phyloP scores from a whole-genome alignment of 768 basidiomycete species.

The Mrakia blollopis region DNA sequence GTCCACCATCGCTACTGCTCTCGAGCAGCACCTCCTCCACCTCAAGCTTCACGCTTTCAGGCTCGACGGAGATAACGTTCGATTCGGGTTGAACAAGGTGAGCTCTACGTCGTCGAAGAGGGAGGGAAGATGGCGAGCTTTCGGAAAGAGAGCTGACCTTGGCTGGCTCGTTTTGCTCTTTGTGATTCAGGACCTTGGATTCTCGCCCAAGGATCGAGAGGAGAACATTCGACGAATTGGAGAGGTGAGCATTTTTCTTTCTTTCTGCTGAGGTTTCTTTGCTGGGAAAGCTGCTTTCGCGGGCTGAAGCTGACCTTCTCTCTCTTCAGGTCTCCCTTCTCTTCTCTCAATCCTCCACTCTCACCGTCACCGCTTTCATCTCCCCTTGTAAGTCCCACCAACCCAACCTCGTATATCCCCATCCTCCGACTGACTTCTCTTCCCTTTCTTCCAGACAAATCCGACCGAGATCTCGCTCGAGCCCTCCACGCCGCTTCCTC shows the following conservation, averaged over 20 bases:
- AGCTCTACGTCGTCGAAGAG: constrained; percentile 11
- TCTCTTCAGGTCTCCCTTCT: constrained; percentile 78
- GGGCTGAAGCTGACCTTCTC: background rate
- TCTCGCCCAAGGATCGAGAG: constrained; percentile 82
- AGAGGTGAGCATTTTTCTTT: constrained; percentile 56
- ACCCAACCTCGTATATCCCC: background rate
- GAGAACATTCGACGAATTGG: constrained; percentile 96
- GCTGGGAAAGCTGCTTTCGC: background rate
- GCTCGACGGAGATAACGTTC: constrained; percentile 83
- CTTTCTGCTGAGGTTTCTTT: background rate
- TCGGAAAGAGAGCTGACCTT: background rate
- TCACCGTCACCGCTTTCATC: constrained; percentile 93
- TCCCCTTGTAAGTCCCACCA: constrained; percentile 60
- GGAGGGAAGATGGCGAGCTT: background rate
- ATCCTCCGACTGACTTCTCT: background rate
- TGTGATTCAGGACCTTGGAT: constrained; percentile 65
- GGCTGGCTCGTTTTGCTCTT: background rate
- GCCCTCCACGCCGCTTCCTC: constrained; percentile 67
- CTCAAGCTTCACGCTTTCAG: constrained; percentile 79
- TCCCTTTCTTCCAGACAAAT: constrained; percentile 48
- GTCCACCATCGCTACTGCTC: constrained; percentile 95
- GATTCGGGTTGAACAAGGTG: constrained; percentile 87
- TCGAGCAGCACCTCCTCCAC: constrained; percentile 92
- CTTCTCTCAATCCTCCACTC: constrained; percentile 79
- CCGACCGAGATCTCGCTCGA: constrained; percentile 77